Evolutionary conservation across 2,329 filamentous ascomycete genomes (phyloP).

Genomic region (Tolypocladium cylindrosporum): DNA sequence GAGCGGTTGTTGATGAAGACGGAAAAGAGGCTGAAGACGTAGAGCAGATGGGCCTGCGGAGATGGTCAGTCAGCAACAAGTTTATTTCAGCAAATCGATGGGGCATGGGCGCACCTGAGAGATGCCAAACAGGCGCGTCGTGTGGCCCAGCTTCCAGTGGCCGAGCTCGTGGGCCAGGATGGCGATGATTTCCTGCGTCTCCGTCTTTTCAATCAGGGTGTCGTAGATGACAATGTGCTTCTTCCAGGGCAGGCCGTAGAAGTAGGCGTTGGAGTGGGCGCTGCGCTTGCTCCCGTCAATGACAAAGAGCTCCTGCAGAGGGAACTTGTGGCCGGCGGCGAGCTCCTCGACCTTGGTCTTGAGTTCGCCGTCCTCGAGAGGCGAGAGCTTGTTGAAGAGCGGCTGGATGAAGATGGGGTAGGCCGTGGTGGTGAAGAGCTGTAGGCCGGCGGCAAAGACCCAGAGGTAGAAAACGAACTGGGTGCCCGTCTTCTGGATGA

Average conservation of each 20-base stretch:
- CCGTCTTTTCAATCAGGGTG: constrained; percentile 91
- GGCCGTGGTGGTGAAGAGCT: constrained; percentile 90
- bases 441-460: constrained; percentile 81
- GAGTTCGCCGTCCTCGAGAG: constrained; percentile 74
- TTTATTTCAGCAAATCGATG: neutral
- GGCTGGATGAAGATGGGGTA: constrained; percentile 92
- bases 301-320: constrained; percentile 84
- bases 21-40: constrained; percentile 92
- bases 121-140: constrained; percentile 81
- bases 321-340: constrained; percentile 77
- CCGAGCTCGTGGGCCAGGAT: constrained; percentile 93
- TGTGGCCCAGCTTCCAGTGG: constrained; percentile 95
- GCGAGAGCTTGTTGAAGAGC: constrained; percentile 96
- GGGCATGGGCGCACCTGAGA: constrained; percentile 44
- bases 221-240: constrained; percentile 99
- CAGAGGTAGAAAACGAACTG: constrained; percentile 98
- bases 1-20: constrained; percentile 95
- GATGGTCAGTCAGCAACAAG: neutral
- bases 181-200: constrained; percentile 84
- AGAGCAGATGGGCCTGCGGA: constrained; percentile 77
- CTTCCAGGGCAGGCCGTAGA: constrained; percentile 97
- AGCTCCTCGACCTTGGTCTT: constrained; percentile 83
- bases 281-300: constrained; percentile 87
- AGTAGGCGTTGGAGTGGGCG: constrained; percentile 85
- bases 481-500: constrained; percentile 87